phyloP scores from a whole-genome alignment of 148 eudicot species.

The Rhododendron griersonianum region DNA sequence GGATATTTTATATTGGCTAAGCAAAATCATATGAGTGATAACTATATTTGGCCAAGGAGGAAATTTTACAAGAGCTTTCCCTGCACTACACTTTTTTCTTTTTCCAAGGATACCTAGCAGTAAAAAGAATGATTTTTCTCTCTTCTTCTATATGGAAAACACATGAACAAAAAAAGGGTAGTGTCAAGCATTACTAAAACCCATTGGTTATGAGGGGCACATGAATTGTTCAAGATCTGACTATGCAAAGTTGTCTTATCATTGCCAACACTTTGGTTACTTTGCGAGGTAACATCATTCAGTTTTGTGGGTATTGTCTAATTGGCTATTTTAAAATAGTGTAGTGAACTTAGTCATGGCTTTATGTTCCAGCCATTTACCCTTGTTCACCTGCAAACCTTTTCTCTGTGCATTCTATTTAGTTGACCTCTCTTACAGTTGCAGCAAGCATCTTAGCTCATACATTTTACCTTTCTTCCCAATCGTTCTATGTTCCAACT shows the following conservation, averaged over 20 bases:
- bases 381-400: conserved; percentile 3
- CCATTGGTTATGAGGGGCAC: conserved; percentile 40
- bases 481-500: background rate
- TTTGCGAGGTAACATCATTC: conserved; percentile 51
- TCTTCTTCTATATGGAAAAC: background rate
- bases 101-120: background rate
- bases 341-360: background rate
- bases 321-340: background rate
- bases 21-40: background rate
- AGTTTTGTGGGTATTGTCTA: background rate
- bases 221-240: conserved; percentile 21
- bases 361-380: background rate
- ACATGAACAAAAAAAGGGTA: background rate
- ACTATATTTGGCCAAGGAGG: background rate
- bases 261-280: conserved; percentile 58
- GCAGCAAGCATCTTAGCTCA: background rate
- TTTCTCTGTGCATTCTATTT: background rate
- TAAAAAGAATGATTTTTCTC: background rate
- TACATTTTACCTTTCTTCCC: background rate
- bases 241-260: conserved; percentile 48
- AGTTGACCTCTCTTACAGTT: background rate
- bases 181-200: conserved; percentile 22
- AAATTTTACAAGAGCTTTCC: conserved; percentile 2
- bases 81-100: background rate
- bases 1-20: background rate